phyloP scores from a whole-genome alignment of 169 alveolate species.

The Amoebophrya sp. region DNA sequence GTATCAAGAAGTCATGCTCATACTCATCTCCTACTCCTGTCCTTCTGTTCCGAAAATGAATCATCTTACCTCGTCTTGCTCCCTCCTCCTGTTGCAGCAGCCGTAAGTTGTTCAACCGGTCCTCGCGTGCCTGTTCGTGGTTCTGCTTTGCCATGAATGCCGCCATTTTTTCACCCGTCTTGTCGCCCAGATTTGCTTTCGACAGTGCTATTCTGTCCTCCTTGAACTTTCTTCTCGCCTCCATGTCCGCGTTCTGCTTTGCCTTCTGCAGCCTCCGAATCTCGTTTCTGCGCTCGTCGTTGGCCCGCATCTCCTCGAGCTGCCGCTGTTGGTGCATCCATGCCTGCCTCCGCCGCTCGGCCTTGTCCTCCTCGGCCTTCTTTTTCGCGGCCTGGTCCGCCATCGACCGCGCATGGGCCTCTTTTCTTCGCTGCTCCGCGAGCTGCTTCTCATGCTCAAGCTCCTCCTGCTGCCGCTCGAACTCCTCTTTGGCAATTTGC shows the following conservation, averaged over 20 bases:
- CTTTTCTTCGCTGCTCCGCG: slow-evolving; percentile 5
- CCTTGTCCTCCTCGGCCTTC: slow-evolving; percentile 18
- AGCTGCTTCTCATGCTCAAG: background rate
- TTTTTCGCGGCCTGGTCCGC: slow-evolving; percentile 29
- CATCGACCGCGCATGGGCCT: slow-evolving; percentile 21
- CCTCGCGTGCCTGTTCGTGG: slow-evolving; percentile 29
- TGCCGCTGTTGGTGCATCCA: slow-evolving; percentile 26
- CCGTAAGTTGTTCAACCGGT: slow-evolving; percentile 27
- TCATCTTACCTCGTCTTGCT: background rate
- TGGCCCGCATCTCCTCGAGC: background rate
- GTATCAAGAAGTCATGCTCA: too few species aligned
- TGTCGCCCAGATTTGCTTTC: background rate
- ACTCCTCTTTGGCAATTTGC: slow-evolving; percentile 29
- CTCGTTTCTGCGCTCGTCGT: slow-evolving; percentile 20
- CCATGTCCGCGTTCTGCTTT: background rate
- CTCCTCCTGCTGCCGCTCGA: slow-evolving; percentile 24
- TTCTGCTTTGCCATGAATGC: background rate
- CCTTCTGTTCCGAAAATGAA: too few species aligned
- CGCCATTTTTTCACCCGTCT: background rate
- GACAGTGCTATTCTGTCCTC: slow-evolving; percentile 16
- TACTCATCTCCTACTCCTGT: too few species aligned
- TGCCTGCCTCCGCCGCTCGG: slow-evolving; percentile 4
- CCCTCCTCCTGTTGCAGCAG: slow-evolving; percentile 18
- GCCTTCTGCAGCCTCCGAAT: background rate
- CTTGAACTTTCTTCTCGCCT: background rate